A percentile compares a stretch with the other conserved stretches of the same genome.
Evolutionary conservation across 345 rosid genomes (phyloP).

Genomic region (Pugionium dolabratum): DNA sequence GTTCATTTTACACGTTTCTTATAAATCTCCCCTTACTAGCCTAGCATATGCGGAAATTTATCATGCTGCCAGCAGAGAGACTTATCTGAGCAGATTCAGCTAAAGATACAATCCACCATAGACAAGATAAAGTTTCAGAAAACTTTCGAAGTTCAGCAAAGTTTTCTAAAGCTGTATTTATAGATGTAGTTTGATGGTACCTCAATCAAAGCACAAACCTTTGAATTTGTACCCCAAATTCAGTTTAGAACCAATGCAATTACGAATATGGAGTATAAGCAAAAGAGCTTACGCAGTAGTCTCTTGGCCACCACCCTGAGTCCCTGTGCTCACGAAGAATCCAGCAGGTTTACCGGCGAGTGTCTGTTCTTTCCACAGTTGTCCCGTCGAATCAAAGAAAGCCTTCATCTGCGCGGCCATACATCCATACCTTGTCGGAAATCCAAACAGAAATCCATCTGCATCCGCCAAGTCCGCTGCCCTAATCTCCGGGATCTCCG

Average conservation of each 20-base stretch:
- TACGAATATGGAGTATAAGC: not conserved
- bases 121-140: not conserved
- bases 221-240: not conserved
- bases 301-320: conserved; percentile 93
- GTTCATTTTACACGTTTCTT: not conserved
- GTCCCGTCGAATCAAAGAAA: conserved; percentile 65
- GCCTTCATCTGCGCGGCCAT: conserved; percentile 91
- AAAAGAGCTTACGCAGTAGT: conserved; percentile 65
- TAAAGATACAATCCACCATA: not conserved
- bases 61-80: not conserved
- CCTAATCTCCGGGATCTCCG: conserved; percentile 53
- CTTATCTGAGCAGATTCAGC: not conserved
- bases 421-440: conserved; percentile 76
- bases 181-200: too few species aligned
- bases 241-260: not conserved
- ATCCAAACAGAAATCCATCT: conserved; percentile 70
- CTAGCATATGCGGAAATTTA: not conserved
- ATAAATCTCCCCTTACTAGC: not conserved
- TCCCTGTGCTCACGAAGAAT: conserved; percentile 78
- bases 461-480: conserved; percentile 56
- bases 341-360: conserved; percentile 90
- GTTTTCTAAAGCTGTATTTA: conserved; percentile 5
- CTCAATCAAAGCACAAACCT: conserved; percentile 6
- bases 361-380: conserved; percentile 64
- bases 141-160: not conserved